Base-by-base conservation (phyloP, 129 eudicot genomes). In the Ambrosia trifida region DNA sequence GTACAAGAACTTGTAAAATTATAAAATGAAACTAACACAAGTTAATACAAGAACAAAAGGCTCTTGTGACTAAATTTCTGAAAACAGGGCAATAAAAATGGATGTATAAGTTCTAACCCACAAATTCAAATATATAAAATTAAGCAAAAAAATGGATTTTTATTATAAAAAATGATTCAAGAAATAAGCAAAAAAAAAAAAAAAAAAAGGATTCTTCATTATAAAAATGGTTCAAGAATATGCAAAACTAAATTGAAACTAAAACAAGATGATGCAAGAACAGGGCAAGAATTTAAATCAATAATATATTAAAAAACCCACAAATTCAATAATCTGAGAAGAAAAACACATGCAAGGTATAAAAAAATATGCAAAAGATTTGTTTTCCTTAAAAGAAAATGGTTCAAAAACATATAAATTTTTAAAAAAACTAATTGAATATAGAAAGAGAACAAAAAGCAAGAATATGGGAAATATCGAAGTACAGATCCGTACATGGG, bases 401-500 rank as follows among this genome's bases (percentile, higher is more conserved):
- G 14, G 3, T 13, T 54, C 60, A 53, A 52, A 30, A 52, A 1
- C 38, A 4, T 35, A 3, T 35, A n/a, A n/a, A 3, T 35, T 40
- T 40, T 40, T 6, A 12, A 1, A 5, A 8, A 17, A 14, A 5
- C 4, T 35, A 11, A 24, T 24, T 16, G 4, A 41, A 57, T 28
- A 41, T 4, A 14, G 4, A 51, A 50, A 54, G 4, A 76, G 68
- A 49, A 69, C 28, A n/a, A 40, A 40, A 40, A 14, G 7, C 7
- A 38, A 16, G 3, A 50, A 78, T 61, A 71, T 67, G 32, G 46
- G 68, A 77, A 52, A 14, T 11, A 65, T 53, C 24, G 12, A 66
- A 17, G 70, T 77, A 79, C 64, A 32, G 17, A 47, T 38, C 69
- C 73, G 53, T 66, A 66, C 70, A 14, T 54, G 32, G 57, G 68